These are phyloP conservation scores for Leucoagaricus sp. DNA, from an alignment of 1,284 basidiomycete species.

Conservation along the genomic window DNA sequence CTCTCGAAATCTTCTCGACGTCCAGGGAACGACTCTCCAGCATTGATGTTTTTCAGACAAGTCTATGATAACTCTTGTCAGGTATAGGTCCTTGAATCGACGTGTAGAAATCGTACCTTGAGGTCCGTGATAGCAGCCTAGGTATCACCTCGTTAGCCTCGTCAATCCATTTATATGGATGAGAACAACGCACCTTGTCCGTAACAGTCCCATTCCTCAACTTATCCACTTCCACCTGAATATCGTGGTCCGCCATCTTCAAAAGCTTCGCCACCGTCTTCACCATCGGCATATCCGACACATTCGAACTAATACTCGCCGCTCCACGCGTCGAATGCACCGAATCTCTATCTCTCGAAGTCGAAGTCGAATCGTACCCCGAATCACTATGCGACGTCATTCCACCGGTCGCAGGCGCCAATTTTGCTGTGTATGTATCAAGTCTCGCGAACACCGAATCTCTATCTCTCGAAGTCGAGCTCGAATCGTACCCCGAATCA, in stretches of 20 bases:
- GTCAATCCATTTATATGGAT: neutral
- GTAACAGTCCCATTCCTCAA: conserved; percentile 69
- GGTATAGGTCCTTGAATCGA: conserved; percentile 6
- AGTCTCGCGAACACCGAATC: conserved; percentile 77
- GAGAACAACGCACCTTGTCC: conserved; percentile 60
- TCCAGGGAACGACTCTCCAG: conserved; percentile 83
- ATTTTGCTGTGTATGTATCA: conserved; percentile 82
- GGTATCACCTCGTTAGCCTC: neutral
- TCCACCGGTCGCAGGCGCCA: conserved; percentile 68
- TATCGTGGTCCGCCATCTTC: conserved; percentile 65
- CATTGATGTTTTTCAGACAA: conserved; percentile 90
- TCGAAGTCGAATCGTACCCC: conserved; percentile 66
- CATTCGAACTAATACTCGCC: conserved; percentile 40
- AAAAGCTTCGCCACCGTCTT: conserved; percentile 75
- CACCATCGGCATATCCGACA: conserved; percentile 78
- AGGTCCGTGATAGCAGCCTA: conserved; percentile 84
- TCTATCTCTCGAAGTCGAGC: conserved; percentile 56
- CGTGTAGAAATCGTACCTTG: conserved; percentile 53
- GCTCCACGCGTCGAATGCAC: conserved; percentile 18
- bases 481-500: conserved; percentile 71
- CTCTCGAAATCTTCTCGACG: conserved; percentile 84
- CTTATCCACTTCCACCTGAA: conserved; percentile 77
- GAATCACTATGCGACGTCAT: conserved; percentile 57
- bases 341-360: conserved; percentile 58
- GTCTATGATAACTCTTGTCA: conserved; percentile 50